Evolutionary conservation across 495 filamentous ascomycete genomes (phyloP).

Genomic region (Aspergillus asperescens): DNA sequence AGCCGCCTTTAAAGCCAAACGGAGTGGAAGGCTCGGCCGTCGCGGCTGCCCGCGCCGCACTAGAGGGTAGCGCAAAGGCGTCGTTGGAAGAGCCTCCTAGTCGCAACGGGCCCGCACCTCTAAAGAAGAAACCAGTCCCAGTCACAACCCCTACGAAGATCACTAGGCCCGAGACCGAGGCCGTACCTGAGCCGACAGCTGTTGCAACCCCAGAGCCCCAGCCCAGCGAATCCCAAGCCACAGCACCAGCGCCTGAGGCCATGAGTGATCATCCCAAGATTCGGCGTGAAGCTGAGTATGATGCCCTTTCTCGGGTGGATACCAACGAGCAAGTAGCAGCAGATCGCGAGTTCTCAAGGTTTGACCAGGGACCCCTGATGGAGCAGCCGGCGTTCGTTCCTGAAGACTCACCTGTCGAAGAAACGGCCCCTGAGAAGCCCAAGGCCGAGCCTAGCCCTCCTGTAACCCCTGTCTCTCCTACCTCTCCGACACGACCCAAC

Average conservation of each 20-base stretch:
- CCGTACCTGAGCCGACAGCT: neutral
- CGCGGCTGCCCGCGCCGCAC: constrained; percentile 48
- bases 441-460: constrained; percentile 11
- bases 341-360: constrained; percentile 69
- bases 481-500: neutral
- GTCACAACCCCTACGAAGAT: constrained; percentile 19
- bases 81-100: constrained; percentile 27
- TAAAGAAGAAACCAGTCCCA: constrained; percentile 39
- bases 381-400: constrained; percentile 86
- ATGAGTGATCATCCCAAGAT: constrained; percentile 42
- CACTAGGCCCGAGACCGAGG: constrained; percentile 12
- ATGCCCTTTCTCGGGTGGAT: constrained; percentile 55
- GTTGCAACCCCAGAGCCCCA: constrained; percentile 24
- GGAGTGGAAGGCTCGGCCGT: constrained; percentile 38
- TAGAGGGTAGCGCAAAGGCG: constrained; percentile 39
- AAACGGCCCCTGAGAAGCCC: constrained; percentile 21
- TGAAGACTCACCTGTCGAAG: constrained; percentile 48
- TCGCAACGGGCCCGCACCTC: constrained; percentile 20
- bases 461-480: constrained; percentile 2
- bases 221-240: neutral
- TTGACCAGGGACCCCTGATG: constrained; percentile 82
- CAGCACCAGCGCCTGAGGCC: constrained; percentile 9
- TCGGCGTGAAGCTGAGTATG: constrained; percentile 45
- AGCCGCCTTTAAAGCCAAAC: constrained; percentile 34
- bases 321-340: constrained; percentile 62